Evolutionary conservation across 768 basidiomycete genomes (phyloP), one percentile per base, ranked within the genome.

Genomic region (Suillus subaureus): DNA sequence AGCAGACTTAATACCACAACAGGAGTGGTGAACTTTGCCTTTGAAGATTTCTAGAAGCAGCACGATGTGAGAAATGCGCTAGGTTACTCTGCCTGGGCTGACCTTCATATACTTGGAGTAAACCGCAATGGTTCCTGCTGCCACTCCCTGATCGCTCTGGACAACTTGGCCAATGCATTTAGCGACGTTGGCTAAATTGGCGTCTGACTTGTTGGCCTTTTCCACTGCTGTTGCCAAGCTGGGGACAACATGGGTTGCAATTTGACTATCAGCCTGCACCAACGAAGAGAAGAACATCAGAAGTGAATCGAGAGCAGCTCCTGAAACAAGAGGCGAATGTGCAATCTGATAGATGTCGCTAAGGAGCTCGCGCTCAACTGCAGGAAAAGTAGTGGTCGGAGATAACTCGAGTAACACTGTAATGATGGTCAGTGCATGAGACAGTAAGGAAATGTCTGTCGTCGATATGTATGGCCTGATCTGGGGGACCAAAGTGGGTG

Each of bases 121-220:
- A 74, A 94, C 91, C 0, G 89, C 90, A 66, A 97, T 91, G 6
- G 92, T 89, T 21, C 91, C 92, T 0, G 92, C 92, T 16, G 93
- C 91, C 43, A 95, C 83, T 23, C 81, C 83, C 37, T 85, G 89
- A 42, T 88, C 81, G 67, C 86, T 87, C 72, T 81, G 87, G 28
- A 96, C 92, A 66, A 97, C 88, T 64, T 90, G 88, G 0, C 92
- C 95, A 18, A 99, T 82, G 68, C 92, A 94, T 72, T 88, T 91
- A 40, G 96, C 93, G 16, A 94, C 90, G 68, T 95, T 97, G 4
- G 83, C 77, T 21, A 85, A 80, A 67, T 81, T 87, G 39, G 74
- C 78, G 11, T 90, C 88, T 0, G 77, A 72, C 68, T 85, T 89
- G 0, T 84, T 79, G 1, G 87, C 85, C 73, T 89, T 93, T 70